phyloP scores from a whole-genome alignment of 2,329 filamentous ascomycete genomes.

The Penicillium sp. region DNA sequence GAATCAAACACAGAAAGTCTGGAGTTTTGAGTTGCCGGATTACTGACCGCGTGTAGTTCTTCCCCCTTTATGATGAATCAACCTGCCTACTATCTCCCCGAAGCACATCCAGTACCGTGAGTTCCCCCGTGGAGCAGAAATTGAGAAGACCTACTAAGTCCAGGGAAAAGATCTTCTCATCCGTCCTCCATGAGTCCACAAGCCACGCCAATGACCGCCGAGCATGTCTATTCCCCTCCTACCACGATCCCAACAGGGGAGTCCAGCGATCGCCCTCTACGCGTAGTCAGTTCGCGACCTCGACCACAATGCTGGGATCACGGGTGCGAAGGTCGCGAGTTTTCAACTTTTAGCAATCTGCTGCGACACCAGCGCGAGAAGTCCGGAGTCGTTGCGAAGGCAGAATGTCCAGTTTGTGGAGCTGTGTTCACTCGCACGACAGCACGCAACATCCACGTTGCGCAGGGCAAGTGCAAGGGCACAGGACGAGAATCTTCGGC shows the following conservation, averaged over 20 bases:
- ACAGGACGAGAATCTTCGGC: slow-evolving; percentile 37
- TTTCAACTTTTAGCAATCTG: slow-evolving; percentile 95
- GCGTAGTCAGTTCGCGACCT: slow-evolving; percentile 77
- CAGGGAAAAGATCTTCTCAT: slow-evolving; percentile 31
- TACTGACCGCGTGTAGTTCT: slow-evolving; percentile 29
- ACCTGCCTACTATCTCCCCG: slow-evolving; percentile 42
- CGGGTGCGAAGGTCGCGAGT: slow-evolving; percentile 92
- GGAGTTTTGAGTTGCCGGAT: not conserved
- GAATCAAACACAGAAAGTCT: not conserved
- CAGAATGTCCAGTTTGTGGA: slow-evolving; percentile 86
- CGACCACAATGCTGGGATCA: slow-evolving; percentile 98
- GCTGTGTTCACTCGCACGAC: slow-evolving; percentile 90
- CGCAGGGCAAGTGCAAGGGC: slow-evolving; percentile 90
- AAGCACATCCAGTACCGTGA: slow-evolving; percentile 40
- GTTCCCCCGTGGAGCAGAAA: slow-evolving; percentile 10
- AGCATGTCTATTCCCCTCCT: slow-evolving; percentile 38
- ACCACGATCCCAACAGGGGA: slow-evolving; percentile 28
- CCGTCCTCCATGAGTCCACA: slow-evolving; percentile 36
- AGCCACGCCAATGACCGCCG: slow-evolving; percentile 32
- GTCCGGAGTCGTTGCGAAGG: slow-evolving; percentile 87
- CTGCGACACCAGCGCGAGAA: slow-evolving; percentile 93
- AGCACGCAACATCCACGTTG: slow-evolving; percentile 84
- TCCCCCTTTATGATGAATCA: slow-evolving; percentile 44
- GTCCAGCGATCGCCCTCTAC: slow-evolving; percentile 58
- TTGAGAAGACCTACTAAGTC: slow-evolving; percentile 20